Conservation (phyloP, 2,329 filamentous ascomycete species). For the Trichoderma endophyticum region DNA sequence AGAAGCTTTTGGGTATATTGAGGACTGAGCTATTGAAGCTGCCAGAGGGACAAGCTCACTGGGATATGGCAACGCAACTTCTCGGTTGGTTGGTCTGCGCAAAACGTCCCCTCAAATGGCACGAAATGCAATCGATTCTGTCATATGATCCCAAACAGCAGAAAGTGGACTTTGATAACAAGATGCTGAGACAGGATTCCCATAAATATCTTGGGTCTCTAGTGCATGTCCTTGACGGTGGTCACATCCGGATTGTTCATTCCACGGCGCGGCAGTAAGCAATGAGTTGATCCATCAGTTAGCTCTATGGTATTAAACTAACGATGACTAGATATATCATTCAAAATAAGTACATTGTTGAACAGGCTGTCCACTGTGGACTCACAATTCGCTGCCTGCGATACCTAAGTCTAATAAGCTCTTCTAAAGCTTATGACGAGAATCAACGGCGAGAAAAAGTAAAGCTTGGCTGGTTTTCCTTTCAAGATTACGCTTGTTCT, state of each 20-base stretch:
- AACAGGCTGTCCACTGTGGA: not conserved
- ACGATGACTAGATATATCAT: not conserved
- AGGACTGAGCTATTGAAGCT: not conserved
- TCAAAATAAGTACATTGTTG: not conserved
- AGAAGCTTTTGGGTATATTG: not conserved
- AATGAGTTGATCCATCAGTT: not conserved
- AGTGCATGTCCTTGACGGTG: not conserved
- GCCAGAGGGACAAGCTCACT: not conserved
- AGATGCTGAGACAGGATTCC: not conserved
- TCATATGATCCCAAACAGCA: not conserved
- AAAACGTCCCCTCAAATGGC: not conserved
- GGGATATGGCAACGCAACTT: not conserved
- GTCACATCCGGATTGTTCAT: not conserved
- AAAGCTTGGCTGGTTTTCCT: not conserved
- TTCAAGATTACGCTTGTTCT: constrained; percentile 7
- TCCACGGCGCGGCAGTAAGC: not conserved
- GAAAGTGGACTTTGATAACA: constrained; percentile 1
- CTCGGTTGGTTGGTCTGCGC: constrained; percentile 2
- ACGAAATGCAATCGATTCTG: constrained; percentile 4
- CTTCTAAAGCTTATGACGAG: not conserved
- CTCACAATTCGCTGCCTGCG: not conserved
- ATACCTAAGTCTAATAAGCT: not conserved
- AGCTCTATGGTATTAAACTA: not conserved
- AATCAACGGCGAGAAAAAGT: not conserved
- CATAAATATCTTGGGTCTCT: not conserved